phyloP scores from a whole-genome alignment of 176 grass and related monocot species.

The Saccharum spontaneum region DNA sequence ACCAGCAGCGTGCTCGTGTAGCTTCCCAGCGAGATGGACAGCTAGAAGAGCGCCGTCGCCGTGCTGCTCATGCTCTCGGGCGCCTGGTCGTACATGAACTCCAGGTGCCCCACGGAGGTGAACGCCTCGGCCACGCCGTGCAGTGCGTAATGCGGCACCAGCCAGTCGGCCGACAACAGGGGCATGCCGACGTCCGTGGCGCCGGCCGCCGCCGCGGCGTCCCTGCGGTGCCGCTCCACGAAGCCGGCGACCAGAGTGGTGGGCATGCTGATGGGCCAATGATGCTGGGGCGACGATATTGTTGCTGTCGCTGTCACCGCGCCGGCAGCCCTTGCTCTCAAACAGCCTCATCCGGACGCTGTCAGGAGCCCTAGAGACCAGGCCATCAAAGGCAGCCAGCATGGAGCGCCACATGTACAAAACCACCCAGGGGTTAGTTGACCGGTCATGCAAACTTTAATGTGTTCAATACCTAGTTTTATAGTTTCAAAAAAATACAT shows the following conservation, averaged over 20 bases:
- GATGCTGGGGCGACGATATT: no score
- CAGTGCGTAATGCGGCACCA: slow-evolving; percentile 74
- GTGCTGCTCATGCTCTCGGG: slow-evolving; percentile 92
- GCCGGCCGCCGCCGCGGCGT: slow-evolving; percentile 14
- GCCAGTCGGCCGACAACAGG: slow-evolving; percentile 66
- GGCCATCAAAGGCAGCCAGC: no score
- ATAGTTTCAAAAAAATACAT: no score
- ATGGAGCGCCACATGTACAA: no score
- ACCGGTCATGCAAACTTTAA: no score
- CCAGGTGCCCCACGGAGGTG: slow-evolving; percentile 69
- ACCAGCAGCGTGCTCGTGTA: slow-evolving; percentile 75
- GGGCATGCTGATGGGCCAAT: slow-evolving; percentile 16
- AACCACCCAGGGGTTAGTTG: no score
- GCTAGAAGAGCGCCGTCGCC: slow-evolving; percentile 66
- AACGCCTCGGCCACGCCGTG: slow-evolving; percentile 72
- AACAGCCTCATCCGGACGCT: no score
- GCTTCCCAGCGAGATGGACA: slow-evolving; percentile 73
- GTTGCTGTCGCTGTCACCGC: no score
- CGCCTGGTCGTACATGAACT: slow-evolving; percentile 90
- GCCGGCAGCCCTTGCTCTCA: no score
- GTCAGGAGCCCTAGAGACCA: no score
- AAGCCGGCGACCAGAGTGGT: slow-evolving; percentile 62
- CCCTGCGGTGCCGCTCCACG: slow-evolving; percentile 50
- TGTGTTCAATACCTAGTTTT: no score
- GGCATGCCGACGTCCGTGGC: slow-evolving; percentile 43